Evolutionary conservation across 306 rosid species (phyloP), one percentile per base, ranked within the genome.

Genomic region (Crotalaria pallida): DNA sequence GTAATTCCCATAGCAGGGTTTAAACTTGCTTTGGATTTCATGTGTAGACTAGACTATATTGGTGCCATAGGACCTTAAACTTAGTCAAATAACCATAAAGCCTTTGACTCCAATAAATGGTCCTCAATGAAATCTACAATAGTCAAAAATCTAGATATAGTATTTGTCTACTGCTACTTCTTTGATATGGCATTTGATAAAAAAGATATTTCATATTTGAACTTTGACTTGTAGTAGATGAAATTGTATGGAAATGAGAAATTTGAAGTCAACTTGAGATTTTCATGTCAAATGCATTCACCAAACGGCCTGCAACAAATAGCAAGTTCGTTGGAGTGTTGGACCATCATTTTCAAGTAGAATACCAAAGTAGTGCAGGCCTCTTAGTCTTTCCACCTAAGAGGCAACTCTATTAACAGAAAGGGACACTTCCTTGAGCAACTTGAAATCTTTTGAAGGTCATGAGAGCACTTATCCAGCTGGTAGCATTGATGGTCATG

Each of bases 391-490:
- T 51, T 61, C 29, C 22, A 0, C 16, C 26, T 13, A 11, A 4
- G 5, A 16, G 43, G 24, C 18, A 65, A 56, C 9, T 60, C 24
- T 50, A 40, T 60, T 12, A 58, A 34, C 11, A 19, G 77, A 41
- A 65, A 68, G 67, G 38, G 75, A 74, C 81, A 29, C 17, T 65
- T 76, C 27, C 71, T 36, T 48, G 76, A 21, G 29, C 66, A 76
- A 78, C 61, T 79, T 71, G 52, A 79, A 75, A 50, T 66, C 65
- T 48, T 57, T 29, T 50, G 71, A 69, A 7, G 77, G 80, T 73
- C 74, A 22, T 51, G 31, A 10, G 51, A 55, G 17, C 12, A 53
- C 50, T 51, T 52, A 52, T 70, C 27, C 24, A 48, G 58, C 44
- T 64, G 72, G 51, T 80, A 58, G 33, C 78, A 74, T 78, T 56